Percentiles rank a stretch among this genome's conserved stretches.
These are phyloP conservation scores for Candida sakaeoensis DNA, from an alignment of 805 yeast species.

Conservation along the genomic window DNA sequence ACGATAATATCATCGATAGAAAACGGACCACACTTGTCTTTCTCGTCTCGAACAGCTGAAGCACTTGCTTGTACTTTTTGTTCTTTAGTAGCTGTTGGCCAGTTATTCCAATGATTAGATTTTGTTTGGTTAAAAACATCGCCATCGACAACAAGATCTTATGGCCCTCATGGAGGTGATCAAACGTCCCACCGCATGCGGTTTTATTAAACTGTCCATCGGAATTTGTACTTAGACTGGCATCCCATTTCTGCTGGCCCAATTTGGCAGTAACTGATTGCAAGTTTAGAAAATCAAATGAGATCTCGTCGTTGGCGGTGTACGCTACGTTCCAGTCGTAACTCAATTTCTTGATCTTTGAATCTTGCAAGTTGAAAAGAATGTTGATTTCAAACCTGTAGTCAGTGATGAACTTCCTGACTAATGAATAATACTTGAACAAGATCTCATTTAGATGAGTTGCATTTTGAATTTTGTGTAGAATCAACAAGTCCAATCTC, in stretches of 20 bases:
- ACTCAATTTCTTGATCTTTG: neutral
- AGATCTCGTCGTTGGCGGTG: neutral
- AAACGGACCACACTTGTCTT: slow-evolving; percentile 46
- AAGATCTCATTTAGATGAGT: slow-evolving; percentile 25
- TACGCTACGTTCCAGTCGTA: slow-evolving; percentile 7
- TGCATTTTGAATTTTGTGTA: slow-evolving; percentile 17
- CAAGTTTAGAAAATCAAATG: neutral
- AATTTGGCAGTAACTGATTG: neutral
- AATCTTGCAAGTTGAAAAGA: slow-evolving; percentile 17
- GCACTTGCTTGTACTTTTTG: slow-evolving; percentile 64
- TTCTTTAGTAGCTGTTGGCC: slow-evolving; percentile 68
- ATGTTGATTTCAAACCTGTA: slow-evolving; percentile 28
- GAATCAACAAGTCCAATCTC: slow-evolving; percentile 24
- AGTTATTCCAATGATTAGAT: slow-evolving; percentile 79
- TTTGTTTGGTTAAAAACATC: slow-evolving; percentile 51
- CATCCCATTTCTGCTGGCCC: neutral
- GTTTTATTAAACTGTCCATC: slow-evolving; percentile 19
- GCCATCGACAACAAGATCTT: slow-evolving; percentile 75
- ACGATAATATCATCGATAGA: slow-evolving; percentile 24
- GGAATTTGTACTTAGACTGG: neutral
- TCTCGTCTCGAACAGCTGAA: slow-evolving; percentile 59
- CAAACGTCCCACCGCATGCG: slow-evolving; percentile 96
- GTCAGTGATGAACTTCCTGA: slow-evolving; percentile 20
- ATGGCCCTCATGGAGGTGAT: slow-evolving; percentile 95
- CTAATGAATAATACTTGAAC: slow-evolving; percentile 24